These are phyloP conservation scores for Acorus gramineus DNA, from an alignment of 106 monocot genomes.

Conservation along the genomic window DNA sequence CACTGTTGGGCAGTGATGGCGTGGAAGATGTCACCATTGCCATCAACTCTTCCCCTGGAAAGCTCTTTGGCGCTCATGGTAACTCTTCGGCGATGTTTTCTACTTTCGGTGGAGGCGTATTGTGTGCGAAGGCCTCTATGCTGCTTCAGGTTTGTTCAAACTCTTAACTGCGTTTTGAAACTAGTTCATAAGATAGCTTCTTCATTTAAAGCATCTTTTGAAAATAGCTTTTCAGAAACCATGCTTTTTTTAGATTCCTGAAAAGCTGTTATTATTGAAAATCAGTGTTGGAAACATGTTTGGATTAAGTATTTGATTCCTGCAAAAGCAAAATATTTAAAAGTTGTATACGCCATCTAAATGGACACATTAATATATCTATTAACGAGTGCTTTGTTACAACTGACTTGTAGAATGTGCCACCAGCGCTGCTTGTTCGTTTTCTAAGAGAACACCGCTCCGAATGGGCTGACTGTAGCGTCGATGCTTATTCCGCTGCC, in stretches of 20 bases:
- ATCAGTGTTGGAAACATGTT: no score
- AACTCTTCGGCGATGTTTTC: slow-evolving; percentile 36
- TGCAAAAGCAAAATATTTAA: no score
- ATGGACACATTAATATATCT: no score
- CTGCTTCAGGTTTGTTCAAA: slow-evolving; percentile 48
- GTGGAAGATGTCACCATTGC: slow-evolving; percentile 63
- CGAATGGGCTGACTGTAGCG: slow-evolving; percentile 82
- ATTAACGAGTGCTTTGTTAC: no score
- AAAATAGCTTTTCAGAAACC: no score
- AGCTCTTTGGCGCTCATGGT: slow-evolving; percentile 44
- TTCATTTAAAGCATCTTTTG: no score
- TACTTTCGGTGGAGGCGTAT: slow-evolving; percentile 50
- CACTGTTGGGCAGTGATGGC: slow-evolving; percentile 47
- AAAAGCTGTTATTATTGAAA: no score
- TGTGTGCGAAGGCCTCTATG: slow-evolving; percentile 96
- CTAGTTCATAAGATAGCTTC: no score
- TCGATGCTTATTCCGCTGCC: slow-evolving; percentile 79
- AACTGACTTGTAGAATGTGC: slow-evolving; percentile 55
- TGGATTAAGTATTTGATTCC: no score
- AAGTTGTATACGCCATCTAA: no score
- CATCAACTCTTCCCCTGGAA: slow-evolving; percentile 64
- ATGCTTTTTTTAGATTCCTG: no score
- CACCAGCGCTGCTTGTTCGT: slow-evolving; percentile 80
- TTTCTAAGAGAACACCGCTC: slow-evolving; percentile 92
- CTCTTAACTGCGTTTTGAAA: no score